Evolutionary conservation across 2,329 filamentous ascomycete genomes (phyloP).

Genomic region (Chrysosporium queenslandicum): DNA sequence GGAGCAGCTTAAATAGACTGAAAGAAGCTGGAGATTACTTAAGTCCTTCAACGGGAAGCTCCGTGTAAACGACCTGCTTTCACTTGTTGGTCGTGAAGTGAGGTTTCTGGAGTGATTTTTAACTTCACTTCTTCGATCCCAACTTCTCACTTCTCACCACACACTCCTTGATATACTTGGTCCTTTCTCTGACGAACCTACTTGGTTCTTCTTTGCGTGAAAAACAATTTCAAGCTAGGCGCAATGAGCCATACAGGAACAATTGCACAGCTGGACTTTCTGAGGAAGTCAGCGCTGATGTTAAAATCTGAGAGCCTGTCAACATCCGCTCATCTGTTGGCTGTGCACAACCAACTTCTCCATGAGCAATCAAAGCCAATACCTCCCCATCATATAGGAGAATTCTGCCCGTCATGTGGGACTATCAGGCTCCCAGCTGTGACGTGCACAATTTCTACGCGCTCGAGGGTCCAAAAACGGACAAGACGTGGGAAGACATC

Average conservation of each 20-base stretch:
- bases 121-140: neutral
- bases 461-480: constrained; percentile 17
- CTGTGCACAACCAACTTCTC: constrained; percentile 30
- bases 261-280: constrained; percentile 24
- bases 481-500: constrained; percentile 12
- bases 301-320: constrained; percentile 29
- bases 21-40: neutral
- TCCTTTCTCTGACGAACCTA: no score
- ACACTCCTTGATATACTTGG: no score
- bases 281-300: constrained; percentile 29
- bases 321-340: constrained; percentile 34
- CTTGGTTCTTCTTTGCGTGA: no score
- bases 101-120: neutral
- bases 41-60: neutral
- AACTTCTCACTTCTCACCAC: neutral
- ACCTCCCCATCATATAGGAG: constrained; percentile 25
- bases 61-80: neutral
- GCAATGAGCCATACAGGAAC: constrained; percentile 2
- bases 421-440: constrained; percentile 26
- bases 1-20: no score
- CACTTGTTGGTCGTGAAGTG: neutral
- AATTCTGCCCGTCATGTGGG: constrained; percentile 35
- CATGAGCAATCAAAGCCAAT: constrained; percentile 28
- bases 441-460: constrained; percentile 25
- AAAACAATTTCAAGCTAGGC: neutral